These are phyloP conservation scores for Thielaviopsis ethacetica DNA, from an alignment of 2,329 filamentous ascomycete genomes.

Conservation along the genomic window DNA sequence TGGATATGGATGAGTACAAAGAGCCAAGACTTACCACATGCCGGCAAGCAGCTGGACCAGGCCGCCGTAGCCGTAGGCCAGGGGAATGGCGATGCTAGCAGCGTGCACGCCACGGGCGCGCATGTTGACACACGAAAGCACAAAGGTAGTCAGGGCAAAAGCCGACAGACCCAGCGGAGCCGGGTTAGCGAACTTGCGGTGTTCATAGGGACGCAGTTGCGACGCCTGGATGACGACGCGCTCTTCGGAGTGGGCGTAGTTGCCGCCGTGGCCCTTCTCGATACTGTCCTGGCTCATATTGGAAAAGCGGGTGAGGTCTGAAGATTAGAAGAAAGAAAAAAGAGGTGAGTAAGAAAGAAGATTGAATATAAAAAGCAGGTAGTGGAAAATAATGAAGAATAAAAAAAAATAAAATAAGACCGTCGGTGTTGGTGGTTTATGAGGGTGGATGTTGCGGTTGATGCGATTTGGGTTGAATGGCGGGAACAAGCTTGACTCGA, in stretches of 20 bases:
- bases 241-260: constrained; percentile 10
- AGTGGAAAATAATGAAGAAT: no score
- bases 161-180: constrained; percentile 60
- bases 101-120: constrained; percentile 39
- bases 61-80: constrained; percentile 62
- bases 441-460: not conserved
- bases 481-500: not conserved
- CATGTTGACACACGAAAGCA: constrained; percentile 61
- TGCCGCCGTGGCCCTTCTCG: constrained; percentile 9
- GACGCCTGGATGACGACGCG: constrained; percentile 42
- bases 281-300: constrained; percentile 11
- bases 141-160: constrained; percentile 72
- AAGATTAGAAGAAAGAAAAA: not conserved
- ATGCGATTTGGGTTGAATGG: not conserved
- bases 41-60: constrained; percentile 64
- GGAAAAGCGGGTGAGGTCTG: constrained; percentile 11
- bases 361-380: not conserved
- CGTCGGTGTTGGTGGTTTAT: not conserved
- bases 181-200: constrained; percentile 64
- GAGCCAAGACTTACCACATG: constrained; percentile 52
- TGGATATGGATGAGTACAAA: not conserved
- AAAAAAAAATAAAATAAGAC: constrained; percentile 3
- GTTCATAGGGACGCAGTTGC: constrained; percentile 43
- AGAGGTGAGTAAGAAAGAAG: constrained; percentile 5
- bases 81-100: constrained; percentile 51